Evolutionary conservation across 2,329 filamentous ascomycete species (phyloP).

Genomic region (Botryotinia calthae): DNA sequence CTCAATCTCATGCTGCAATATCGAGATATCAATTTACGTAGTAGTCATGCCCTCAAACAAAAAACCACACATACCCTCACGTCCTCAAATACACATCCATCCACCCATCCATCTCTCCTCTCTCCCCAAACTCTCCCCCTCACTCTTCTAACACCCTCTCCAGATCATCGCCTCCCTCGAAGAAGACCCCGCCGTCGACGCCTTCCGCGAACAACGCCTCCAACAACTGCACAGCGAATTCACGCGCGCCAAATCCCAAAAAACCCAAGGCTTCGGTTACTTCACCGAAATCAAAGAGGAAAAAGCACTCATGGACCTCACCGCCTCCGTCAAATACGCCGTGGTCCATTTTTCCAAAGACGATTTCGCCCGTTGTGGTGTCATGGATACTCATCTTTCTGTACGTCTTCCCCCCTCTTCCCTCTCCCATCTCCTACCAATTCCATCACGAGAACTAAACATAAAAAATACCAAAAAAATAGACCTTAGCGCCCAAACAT

Average conservation of each 20-base stretch:
- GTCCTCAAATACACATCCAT: not conserved
- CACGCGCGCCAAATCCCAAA: conserved; percentile 50
- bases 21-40: not conserved
- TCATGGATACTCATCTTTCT: conserved; percentile 44
- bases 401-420: conserved; percentile 19
- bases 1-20: not conserved
- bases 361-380: conserved; percentile 43
- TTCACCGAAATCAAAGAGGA: conserved; percentile 58
- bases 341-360: conserved; percentile 45
- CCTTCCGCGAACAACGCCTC: conserved; percentile 55
- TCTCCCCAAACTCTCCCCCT: too few relatives aligned
- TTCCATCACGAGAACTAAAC: conserved; percentile 15
- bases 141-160: conserved; percentile 33
- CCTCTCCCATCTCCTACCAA: not conserved
- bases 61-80: not conserved
- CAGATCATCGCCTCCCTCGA: conserved; percentile 55
- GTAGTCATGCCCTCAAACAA: not conserved
- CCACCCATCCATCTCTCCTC: not conserved
- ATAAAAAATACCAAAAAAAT: not conserved
- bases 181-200: conserved; percentile 51
- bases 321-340: conserved; percentile 41
- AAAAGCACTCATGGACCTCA: conserved; percentile 52
- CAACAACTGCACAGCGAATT: conserved; percentile 58
- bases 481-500: conserved; percentile 53
- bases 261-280: conserved; percentile 49